phyloP scores from a whole-genome alignment of 306 rosid species.

The Delonix regia region DNA sequence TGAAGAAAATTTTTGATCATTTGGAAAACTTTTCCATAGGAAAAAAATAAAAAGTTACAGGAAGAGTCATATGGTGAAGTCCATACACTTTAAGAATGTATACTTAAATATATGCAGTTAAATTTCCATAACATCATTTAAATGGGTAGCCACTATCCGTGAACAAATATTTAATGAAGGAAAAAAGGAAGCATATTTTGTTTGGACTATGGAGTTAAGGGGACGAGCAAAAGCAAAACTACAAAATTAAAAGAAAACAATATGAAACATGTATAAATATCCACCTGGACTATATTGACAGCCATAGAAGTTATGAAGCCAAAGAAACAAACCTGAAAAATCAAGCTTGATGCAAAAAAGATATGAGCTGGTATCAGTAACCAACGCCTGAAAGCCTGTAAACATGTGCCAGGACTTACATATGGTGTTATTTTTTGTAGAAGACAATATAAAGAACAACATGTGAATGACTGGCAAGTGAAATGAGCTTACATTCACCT shows the following conservation, averaged over 20 bases:
- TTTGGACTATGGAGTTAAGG: background rate
- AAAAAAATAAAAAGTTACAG: no score
- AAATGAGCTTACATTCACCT: conserved; percentile 52
- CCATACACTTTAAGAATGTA: no score
- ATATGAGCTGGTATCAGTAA: conserved; percentile 77
- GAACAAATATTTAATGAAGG: background rate
- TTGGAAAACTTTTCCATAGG: no score
- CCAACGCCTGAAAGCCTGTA: conserved; percentile 86
- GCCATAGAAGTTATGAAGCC: conserved; percentile 8
- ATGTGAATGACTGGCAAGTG: conserved; percentile 5
- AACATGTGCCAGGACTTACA: conserved; percentile 31
- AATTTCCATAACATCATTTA: background rate
- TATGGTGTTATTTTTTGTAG: conserved; percentile 18
- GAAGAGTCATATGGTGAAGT: no score
- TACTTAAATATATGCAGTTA: background rate
- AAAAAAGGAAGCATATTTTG: conserved; percentile 8
- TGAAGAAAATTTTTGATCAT: no score
- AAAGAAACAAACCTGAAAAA: conserved; percentile 73
- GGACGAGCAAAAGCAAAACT: conserved; percentile 9
- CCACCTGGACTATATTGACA: conserved; percentile 16
- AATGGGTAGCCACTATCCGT: background rate
- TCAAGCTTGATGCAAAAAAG: conserved; percentile 64
- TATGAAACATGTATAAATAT: conserved; percentile 16
- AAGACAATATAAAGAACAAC: background rate
- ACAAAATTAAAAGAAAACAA: background rate